phyloP scores from a whole-genome alignment of 306 rosid genomes.

The Luffa aegyptiaca region DNA sequence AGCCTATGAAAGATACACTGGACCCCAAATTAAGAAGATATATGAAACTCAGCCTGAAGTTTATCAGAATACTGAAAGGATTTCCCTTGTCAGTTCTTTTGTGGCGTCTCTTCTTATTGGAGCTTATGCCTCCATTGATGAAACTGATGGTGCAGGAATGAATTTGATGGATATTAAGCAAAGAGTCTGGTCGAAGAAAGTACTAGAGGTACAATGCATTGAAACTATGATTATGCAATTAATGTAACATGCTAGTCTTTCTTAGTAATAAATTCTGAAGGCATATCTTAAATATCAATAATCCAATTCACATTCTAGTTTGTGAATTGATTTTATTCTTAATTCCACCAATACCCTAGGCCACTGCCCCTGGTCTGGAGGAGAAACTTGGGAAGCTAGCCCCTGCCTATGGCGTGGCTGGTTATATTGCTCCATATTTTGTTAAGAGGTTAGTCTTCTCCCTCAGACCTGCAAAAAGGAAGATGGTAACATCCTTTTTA shows the following conservation, averaged over 20 bases:
- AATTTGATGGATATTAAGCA: conserved; percentile 78
- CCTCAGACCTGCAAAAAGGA: neutral
- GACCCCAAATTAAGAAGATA: conserved; percentile 85
- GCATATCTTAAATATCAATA: neutral
- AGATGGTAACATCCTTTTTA: neutral
- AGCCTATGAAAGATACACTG: conserved; percentile 72
- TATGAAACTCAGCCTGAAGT: conserved; percentile 44
- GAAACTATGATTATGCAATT: neutral
- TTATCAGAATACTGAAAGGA: conserved; percentile 73
- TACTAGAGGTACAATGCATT: conserved; percentile 49
- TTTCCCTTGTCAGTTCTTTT: conserved; percentile 92
- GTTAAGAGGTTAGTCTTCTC: conserved; percentile 45
- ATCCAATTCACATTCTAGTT: neutral
- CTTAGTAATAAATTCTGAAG: neutral
- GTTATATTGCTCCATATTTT: conserved; percentile 64
- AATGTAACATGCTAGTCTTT: neutral
- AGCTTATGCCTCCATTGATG: conserved; percentile 69
- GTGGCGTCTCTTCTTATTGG: conserved; percentile 80
- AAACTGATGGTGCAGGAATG: conserved; percentile 92
- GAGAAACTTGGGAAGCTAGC: conserved; percentile 75
- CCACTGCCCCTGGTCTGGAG: conserved; percentile 73
- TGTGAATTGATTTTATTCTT: neutral
- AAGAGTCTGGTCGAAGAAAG: conserved; percentile 58
- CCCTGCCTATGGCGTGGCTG: conserved; percentile 84
- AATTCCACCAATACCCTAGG: conserved; percentile 25